phyloP scores from a whole-genome alignment of 495 filamentous ascomycete genomes.

The Penicillium lividum region DNA sequence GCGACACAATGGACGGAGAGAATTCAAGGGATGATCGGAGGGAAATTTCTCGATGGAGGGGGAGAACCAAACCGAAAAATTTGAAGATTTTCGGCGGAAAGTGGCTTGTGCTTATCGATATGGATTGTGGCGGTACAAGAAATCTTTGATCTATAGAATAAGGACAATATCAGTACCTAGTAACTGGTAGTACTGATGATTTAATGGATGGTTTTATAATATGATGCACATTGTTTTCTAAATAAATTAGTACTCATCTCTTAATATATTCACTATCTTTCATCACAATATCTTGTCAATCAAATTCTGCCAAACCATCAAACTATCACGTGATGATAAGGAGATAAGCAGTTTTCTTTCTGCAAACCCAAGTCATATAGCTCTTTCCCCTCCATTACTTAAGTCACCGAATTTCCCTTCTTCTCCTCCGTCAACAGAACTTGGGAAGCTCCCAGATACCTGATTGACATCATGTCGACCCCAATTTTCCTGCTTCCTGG shows the following conservation, averaged over 20 bases:
- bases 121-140: conserved; percentile 30
- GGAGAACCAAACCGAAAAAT: conserved; percentile 30
- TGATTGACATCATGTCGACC: conserved; percentile 37
- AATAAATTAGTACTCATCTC: too few relatives aligned
- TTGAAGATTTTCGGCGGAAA: conserved; percentile 32
- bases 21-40: conserved; percentile 19
- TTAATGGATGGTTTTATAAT: too few relatives aligned
- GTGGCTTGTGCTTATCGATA: conserved; percentile 49
- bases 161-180: background rate
- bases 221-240: too few relatives aligned
- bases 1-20: conserved; percentile 21
- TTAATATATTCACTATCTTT: too few relatives aligned
- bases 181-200: too few relatives aligned
- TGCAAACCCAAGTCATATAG: background rate
- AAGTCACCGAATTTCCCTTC: background rate
- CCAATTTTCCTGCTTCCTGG: conserved; percentile 72
- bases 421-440: background rate
- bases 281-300: too few relatives aligned
- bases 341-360: conserved; percentile 11
- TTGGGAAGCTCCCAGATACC: background rate
- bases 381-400: conserved; percentile 4
- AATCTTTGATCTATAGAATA: background rate
- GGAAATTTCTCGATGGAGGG: conserved; percentile 26
- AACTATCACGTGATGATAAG: conserved; percentile 27
- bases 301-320: too few relatives aligned